These are phyloP conservation scores for Rhodotorula sp. DNA, from an alignment of 1,284 basidiomycete genomes.

Conservation along the genomic window DNA sequence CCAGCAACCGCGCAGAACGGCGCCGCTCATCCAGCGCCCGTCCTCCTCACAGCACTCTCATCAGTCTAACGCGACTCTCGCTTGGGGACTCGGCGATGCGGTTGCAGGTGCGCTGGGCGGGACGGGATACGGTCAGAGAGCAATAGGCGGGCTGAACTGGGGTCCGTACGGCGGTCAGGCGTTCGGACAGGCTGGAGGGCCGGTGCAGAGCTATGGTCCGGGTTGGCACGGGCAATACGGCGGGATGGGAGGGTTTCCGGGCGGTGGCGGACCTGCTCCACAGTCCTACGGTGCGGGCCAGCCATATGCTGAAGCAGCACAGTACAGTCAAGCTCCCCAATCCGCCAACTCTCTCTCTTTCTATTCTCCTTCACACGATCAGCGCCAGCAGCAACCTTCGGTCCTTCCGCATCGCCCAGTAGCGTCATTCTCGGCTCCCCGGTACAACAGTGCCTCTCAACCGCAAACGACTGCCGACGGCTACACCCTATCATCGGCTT, in stretches of 20 bases:
- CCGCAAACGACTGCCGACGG: slow-evolving; percentile 55
- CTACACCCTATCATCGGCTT: slow-evolving; percentile 59
- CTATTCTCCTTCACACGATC: not conserved
- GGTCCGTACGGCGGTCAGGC: no score
- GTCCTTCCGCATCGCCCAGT: not conserved
- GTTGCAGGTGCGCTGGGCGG: slow-evolving; percentile 27
- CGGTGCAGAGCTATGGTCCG: no score
- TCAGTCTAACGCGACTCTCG: not conserved
- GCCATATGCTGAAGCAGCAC: not conserved
- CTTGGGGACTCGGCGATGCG: slow-evolving; percentile 11
- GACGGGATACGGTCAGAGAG: slow-evolving; percentile 8
- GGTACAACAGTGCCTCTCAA: slow-evolving; percentile 43
- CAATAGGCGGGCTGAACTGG: no score
- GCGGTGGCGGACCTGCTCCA: not conserved
- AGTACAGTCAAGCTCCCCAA: not conserved
- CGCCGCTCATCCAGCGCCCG: slow-evolving; percentile 18
- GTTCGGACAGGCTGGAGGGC: no score
- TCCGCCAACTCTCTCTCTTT: slow-evolving; percentile 4
- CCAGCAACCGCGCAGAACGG: not conserved
- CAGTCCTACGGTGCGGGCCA: not conserved
- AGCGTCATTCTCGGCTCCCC: not conserved
- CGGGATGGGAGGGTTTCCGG: no score
- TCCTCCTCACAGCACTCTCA: not conserved
- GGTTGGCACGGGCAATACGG: no score
- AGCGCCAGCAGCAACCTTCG: not conserved